phyloP scores from a whole-genome alignment of 2,329 filamentous ascomycete species.

The Fusarium sp. region DNA sequence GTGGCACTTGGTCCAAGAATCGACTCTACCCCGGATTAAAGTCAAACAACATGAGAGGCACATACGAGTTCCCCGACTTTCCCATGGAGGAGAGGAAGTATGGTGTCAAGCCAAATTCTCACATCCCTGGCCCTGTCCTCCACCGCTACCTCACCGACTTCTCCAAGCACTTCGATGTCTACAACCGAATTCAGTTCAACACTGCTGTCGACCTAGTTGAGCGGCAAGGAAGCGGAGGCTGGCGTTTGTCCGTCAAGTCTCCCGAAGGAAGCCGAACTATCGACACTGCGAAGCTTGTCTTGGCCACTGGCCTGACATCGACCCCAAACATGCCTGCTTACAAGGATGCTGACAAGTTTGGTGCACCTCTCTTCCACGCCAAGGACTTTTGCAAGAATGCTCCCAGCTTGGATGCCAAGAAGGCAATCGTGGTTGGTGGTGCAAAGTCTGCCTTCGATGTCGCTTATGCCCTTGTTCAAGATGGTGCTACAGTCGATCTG shows the following conservation, averaged over 20 bases:
- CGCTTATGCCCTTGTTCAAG: conserved; percentile 64
- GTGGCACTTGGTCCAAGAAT: conserved; percentile 71
- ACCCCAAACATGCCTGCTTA: conserved; percentile 56
- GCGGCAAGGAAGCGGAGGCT: conserved; percentile 29
- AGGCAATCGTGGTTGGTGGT: conserved; percentile 63
- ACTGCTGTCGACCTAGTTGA: conserved; percentile 61
- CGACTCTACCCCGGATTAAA: conserved; percentile 71
- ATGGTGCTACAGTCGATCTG: conserved; percentile 61
- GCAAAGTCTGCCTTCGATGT: conserved; percentile 70
- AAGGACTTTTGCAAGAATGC: conserved; percentile 55
- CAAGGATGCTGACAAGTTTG: conserved; percentile 52
- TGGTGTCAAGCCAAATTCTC: conserved; percentile 48
- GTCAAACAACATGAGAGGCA: conserved; percentile 73
- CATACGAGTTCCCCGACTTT: conserved; percentile 73
- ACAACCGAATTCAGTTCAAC: conserved; percentile 60
- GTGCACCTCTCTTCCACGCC: conserved; percentile 56
- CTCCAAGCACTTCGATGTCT: conserved; percentile 60
- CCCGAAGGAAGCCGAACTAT: conserved; percentile 22
- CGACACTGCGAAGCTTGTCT: conserved; percentile 55
- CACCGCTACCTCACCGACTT: conserved; percentile 54
- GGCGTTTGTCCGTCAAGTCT: conserved; percentile 30
- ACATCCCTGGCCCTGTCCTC: conserved; percentile 53
- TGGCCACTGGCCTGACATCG: conserved; percentile 64
- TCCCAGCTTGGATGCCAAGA: conserved; percentile 48
- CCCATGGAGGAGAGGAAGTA: conserved; percentile 65